These are phyloP conservation scores for Echeveria elegans DNA, from an alignment of 164 flowering plant genomes.

Conservation along the genomic window DNA sequence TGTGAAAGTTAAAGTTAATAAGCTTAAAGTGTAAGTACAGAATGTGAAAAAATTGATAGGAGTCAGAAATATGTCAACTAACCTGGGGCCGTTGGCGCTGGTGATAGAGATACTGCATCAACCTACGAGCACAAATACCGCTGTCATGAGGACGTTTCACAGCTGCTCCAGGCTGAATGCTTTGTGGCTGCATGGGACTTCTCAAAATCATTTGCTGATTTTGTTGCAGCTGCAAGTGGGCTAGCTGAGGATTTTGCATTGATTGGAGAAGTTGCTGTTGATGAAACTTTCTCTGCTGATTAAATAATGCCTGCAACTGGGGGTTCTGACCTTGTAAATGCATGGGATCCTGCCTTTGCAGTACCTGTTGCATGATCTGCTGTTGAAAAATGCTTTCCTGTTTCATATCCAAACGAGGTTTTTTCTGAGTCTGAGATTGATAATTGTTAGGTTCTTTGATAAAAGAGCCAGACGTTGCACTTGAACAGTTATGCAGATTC, in stretches of 20 bases:
- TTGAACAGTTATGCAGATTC: constrained; percentile 47
- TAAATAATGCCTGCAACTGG: constrained; percentile 69
- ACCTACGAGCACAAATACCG: constrained; percentile 83
- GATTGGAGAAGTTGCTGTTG: constrained; percentile 71
- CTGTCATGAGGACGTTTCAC: constrained; percentile 69
- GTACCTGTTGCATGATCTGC: constrained; percentile 69
- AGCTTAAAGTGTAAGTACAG: constrained; percentile 2
- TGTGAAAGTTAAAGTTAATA: constrained; percentile 13
- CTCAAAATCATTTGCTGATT: constrained; percentile 56
- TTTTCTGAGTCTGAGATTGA: constrained; percentile 63
- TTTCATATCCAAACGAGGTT: constrained; percentile 71
- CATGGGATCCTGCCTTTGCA: constrained; percentile 70
- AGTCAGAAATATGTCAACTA: constrained; percentile 20
- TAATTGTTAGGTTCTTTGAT: constrained; percentile 47
- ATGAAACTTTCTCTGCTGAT: constrained; percentile 73
- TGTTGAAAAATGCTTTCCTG: constrained; percentile 74
- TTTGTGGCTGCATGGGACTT: constrained; percentile 62
- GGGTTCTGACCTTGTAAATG: constrained; percentile 64
- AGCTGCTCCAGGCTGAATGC: constrained; percentile 40
- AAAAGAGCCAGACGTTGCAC: constrained; percentile 61
- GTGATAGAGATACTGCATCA: constrained; percentile 95
- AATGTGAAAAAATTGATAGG: neutral
- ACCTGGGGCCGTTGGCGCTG: constrained; percentile 81
- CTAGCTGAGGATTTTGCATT: constrained; percentile 66
- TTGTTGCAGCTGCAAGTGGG: constrained; percentile 66